Evolutionary conservation across 2,329 filamentous ascomycete genomes (phyloP).

Genomic region (Fonsecaea multimorphosa): DNA sequence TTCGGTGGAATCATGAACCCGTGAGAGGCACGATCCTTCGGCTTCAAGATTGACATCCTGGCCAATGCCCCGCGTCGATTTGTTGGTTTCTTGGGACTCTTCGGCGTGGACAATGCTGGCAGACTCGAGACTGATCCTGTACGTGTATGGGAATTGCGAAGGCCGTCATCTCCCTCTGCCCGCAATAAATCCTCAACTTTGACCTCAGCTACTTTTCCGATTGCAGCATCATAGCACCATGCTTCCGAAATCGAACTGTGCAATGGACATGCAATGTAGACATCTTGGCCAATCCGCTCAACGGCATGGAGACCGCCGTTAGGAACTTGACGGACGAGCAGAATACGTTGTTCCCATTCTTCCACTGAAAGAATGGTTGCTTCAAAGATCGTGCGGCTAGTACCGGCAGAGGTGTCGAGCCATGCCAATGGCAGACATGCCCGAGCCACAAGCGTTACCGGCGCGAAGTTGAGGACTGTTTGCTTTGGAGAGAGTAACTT

Average conservation of each 20-base stretch:
- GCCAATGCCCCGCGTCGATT: constrained; percentile 39
- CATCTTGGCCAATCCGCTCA: constrained; percentile 31
- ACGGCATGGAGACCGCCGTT: constrained; percentile 37
- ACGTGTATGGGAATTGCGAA: constrained; percentile 17
- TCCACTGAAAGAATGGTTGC: constrained; percentile 28
- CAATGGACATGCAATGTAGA: constrained; percentile 31
- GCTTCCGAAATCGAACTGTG: constrained; percentile 36
- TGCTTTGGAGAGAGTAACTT: constrained; percentile 12
- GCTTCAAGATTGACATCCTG: constrained; percentile 37
- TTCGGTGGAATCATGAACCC: background rate
- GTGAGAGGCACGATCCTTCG: constrained; percentile 15
- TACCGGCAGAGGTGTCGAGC: constrained; percentile 23
- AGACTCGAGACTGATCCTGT: constrained; percentile 26
- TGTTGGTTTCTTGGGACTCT: constrained; percentile 35
- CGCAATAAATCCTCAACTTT: constrained; percentile 28
- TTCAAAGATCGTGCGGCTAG: constrained; percentile 30
- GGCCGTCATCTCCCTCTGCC: background rate
- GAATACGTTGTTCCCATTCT: constrained; percentile 33
- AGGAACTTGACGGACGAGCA: constrained; percentile 32
- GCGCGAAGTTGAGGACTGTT: constrained; percentile 21
- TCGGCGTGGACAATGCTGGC: constrained; percentile 23
- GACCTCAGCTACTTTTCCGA: constrained; percentile 30
- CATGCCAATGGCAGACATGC: constrained; percentile 37
- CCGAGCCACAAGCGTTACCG: constrained; percentile 35
- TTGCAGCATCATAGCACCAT: constrained; percentile 33